phyloP scores from a whole-genome alignment of 441 rosid species.

The Jatropha podagrica region DNA sequence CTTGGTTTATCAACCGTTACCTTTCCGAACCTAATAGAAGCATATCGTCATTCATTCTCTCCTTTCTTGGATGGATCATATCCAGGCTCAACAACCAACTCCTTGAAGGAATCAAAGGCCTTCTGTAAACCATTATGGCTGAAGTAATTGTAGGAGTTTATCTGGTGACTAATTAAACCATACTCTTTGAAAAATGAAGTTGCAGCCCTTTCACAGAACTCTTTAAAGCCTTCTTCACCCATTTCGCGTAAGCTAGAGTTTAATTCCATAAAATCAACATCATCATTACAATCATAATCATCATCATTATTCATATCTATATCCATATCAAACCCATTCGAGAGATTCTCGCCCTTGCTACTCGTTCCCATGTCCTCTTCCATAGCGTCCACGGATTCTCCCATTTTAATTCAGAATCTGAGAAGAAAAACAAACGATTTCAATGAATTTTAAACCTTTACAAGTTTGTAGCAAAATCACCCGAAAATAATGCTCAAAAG shows the following conservation, averaged over 20 bases:
- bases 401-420: constrained; percentile 35
- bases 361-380: constrained; percentile 27
- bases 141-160: constrained; percentile 78
- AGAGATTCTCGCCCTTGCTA: constrained; percentile 27
- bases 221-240: constrained; percentile 45
- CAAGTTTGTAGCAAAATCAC: no score
- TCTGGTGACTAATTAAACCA: constrained; percentile 80
- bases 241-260: constrained; percentile 28
- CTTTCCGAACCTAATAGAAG: constrained; percentile 56
- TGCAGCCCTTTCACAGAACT: constrained; percentile 60
- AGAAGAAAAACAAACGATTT: not conserved
- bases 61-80: constrained; percentile 71
- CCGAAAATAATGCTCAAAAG: no score
- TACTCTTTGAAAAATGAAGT: constrained; percentile 57
- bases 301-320: constrained; percentile 22
- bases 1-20: constrained; percentile 65
- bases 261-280: constrained; percentile 23
- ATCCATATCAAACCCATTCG: constrained; percentile 36
- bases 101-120: constrained; percentile 63
- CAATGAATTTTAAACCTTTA: not conserved
- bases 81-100: constrained; percentile 57
- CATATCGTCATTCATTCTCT: constrained; percentile 57
- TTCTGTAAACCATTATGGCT: constrained; percentile 57
- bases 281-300: constrained; percentile 7
- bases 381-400: constrained; percentile 21